Conservation (phyloP, 2,329 filamentous ascomycete species). For the Monosporascus sp. region DNA sequence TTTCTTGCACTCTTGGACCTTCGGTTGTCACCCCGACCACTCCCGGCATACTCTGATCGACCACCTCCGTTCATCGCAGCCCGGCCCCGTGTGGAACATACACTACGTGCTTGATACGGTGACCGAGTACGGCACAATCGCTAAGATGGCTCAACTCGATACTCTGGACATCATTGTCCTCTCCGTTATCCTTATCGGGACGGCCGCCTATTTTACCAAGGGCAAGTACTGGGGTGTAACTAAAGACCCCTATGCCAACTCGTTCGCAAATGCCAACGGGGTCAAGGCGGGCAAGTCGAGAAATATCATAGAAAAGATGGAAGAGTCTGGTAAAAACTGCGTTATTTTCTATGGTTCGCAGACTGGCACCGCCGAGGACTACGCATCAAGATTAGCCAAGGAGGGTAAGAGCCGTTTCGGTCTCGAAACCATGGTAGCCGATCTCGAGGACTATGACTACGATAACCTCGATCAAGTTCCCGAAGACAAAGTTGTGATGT, state of each 20-base stretch:
- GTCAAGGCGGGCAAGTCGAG: constrained; percentile 78
- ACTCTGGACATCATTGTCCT: constrained; percentile 94
- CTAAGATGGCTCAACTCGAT: constrained; percentile 87
- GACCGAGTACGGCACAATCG: constrained; percentile 2
- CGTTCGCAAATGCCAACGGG: constrained; percentile 63
- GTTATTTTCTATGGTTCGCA: constrained; percentile 98
- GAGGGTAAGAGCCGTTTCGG: constrained; percentile 96
- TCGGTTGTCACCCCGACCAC: too few relatives aligned
- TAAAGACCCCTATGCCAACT: constrained; percentile 82
- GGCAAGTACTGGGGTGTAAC: constrained; percentile 86
- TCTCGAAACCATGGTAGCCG: constrained; percentile 95
- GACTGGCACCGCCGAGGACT: constrained; percentile 97
- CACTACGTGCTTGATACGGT: not conserved
- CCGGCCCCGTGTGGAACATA: not conserved
- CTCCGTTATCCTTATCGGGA: constrained; percentile 75
- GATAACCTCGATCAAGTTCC: constrained; percentile 88
- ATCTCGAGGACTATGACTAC: constrained; percentile 96
- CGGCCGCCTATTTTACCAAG: constrained; percentile 94
- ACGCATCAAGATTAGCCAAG: constrained; percentile 92
- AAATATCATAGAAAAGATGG: constrained; percentile 93
- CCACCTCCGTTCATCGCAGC: too few relatives aligned
- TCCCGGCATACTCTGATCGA: too few relatives aligned
- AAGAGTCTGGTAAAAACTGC: constrained; percentile 93
- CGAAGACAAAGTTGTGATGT: constrained; percentile 87
- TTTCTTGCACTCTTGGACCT: too few relatives aligned